phyloP scores from a whole-genome alignment of 176 grass and related monocot species.

The Canna indica region DNA sequence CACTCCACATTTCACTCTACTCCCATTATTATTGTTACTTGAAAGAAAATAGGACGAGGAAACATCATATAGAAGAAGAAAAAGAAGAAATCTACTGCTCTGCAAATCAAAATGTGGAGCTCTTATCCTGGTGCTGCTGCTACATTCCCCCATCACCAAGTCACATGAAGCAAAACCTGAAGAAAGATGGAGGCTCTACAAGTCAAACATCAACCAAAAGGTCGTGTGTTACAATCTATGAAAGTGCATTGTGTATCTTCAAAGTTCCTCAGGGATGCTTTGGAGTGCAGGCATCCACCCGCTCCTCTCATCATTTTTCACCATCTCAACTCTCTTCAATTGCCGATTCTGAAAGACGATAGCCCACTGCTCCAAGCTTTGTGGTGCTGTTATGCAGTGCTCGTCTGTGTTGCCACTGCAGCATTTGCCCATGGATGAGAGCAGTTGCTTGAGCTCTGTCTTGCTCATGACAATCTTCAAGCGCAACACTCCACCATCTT shows the following conservation, averaged over 20 bases:
- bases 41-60: too few species aligned
- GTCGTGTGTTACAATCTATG: neutral
- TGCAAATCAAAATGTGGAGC: too few species aligned
- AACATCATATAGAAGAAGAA: too few species aligned
- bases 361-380: neutral
- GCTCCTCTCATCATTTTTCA: neutral
- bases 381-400: neutral
- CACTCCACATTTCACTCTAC: neutral
- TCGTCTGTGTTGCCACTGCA: neutral
- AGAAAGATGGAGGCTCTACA: too few species aligned
- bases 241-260: too few species aligned
- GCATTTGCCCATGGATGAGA: neutral
- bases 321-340: neutral
- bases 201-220: neutral
- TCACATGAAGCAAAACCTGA: too few species aligned
- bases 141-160: too few species aligned
- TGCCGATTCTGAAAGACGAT: neutral
- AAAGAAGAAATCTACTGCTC: too few species aligned
- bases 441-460: slow-evolving; percentile 1
- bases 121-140: too few species aligned
- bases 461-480: slow-evolving; percentile 13
- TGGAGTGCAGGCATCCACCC: slow-evolving; percentile 11
- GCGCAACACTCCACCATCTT: neutral
- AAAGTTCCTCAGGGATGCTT: slow-evolving; percentile 12
- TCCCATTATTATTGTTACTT: neutral